Conservation (phyloP, 768 basidiomycete genomes). For the Mycena rebaudengoi region DNA sequence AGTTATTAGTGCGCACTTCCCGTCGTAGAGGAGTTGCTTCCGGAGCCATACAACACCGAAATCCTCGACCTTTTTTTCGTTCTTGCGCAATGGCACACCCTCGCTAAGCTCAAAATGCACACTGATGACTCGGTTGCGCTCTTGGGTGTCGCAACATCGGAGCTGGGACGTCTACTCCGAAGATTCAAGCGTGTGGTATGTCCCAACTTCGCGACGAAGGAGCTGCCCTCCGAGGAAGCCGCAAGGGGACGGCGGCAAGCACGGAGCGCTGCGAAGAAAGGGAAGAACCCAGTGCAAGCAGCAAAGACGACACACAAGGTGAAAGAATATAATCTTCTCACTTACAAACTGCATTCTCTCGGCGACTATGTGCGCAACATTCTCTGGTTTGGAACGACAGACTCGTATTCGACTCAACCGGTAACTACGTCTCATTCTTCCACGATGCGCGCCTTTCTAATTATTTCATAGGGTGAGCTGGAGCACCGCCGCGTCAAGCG, state of each 20-base stretch:
- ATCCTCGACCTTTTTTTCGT: not conserved
- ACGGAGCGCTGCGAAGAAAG: conserved; percentile 9
- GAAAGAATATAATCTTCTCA: conserved; percentile 35
- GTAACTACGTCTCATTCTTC: conserved; percentile 34
- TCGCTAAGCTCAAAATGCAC: conserved; percentile 3
- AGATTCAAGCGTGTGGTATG: not conserved
- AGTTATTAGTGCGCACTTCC: conserved; percentile 52
- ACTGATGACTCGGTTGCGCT: conserved; percentile 22
- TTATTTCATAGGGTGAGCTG: conserved; percentile 42
- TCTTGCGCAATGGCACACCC: not conserved
- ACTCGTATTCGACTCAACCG: conserved; percentile 46
- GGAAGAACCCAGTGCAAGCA: not conserved
- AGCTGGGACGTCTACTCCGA: not conserved
- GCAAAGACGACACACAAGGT: not conserved
- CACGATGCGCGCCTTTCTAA: not conserved
- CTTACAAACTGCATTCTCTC: conserved; percentile 44
- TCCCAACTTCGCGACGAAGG: not conserved
- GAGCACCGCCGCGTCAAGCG: conserved; percentile 44
- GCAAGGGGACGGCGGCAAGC: conserved; percentile 8
- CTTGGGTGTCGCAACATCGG: conserved; percentile 7
- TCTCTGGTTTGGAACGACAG: conserved; percentile 38
- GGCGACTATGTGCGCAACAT: conserved; percentile 42
- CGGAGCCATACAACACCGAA: not conserved
- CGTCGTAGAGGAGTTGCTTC: conserved; percentile 22
- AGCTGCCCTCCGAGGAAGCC: not conserved